Conservation (phyloP, 345 rosid species). For the Gossypium anomalum region DNA sequence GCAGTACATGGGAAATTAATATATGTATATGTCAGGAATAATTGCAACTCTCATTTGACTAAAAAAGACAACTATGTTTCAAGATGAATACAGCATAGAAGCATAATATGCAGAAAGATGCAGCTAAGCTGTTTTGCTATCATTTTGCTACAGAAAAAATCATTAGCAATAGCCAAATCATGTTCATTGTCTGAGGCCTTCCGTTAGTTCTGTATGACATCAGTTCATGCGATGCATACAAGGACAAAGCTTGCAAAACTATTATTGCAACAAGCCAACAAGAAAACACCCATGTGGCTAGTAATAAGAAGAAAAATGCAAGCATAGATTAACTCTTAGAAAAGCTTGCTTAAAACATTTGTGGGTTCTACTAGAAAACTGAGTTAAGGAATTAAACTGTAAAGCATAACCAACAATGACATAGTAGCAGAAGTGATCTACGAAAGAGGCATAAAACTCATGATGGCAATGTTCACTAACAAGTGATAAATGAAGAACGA, state of each 20-base stretch:
- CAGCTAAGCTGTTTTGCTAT: background rate
- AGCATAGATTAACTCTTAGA: background rate
- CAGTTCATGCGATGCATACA: background rate
- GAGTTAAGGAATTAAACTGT: background rate
- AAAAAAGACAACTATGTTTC: background rate
- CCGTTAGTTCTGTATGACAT: background rate
- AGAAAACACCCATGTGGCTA: background rate
- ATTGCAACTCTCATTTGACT: background rate
- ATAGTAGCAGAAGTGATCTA: background rate
- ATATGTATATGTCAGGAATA: background rate
- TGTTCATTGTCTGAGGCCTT: background rate
- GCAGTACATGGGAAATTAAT: constrained; percentile 16
- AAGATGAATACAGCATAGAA: background rate
- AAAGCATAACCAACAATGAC: background rate
- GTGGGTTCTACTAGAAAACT: background rate
- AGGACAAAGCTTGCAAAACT: background rate
- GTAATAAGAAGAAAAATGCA: background rate
- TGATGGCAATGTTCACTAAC: background rate
- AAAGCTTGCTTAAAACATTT: background rate
- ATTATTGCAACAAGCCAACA: background rate
- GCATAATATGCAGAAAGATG: background rate
- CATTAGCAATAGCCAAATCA: background rate
- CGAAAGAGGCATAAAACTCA: background rate
- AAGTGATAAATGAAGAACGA: background rate
- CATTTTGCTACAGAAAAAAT: background rate